Percentiles rank a stretch among this genome's conserved stretches.
These are phyloP conservation scores for Phanerochaete sordida DNA, from an alignment of 768 basidiomycete species.

Conservation along the genomic window DNA sequence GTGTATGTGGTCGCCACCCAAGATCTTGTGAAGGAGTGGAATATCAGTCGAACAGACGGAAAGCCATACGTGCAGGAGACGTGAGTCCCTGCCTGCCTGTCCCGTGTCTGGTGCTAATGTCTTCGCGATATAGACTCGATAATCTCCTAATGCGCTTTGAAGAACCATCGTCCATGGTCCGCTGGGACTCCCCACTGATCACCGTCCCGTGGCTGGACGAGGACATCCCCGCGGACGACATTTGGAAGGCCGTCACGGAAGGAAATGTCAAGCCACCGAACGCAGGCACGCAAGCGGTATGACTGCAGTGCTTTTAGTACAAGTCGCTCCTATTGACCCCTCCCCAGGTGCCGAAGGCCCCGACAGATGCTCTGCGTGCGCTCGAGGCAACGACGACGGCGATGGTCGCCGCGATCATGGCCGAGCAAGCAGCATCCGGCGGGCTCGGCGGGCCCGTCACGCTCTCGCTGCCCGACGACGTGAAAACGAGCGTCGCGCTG, in stretches of 20 bases:
- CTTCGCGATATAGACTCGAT: constrained; percentile 55
- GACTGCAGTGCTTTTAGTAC: constrained; percentile 13
- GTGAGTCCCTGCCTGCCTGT: constrained; percentile 34
- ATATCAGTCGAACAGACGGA: constrained; percentile 46
- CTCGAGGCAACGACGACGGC: constrained; percentile 76
- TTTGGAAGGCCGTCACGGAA: constrained; percentile 80
- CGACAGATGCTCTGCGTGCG: constrained; percentile 80
- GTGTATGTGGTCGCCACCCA: constrained; percentile 72
- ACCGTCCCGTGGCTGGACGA: constrained; percentile 76
- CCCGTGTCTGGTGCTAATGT: neutral
- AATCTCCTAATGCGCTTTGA: constrained; percentile 88
- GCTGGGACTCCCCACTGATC: constrained; percentile 97
- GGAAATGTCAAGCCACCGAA: constrained; percentile 86
- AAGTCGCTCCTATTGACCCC: neutral
- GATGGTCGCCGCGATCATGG: constrained; percentile 70
- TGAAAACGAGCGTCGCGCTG: constrained; percentile 51
- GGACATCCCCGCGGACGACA: constrained; percentile 57
- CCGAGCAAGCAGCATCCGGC: constrained; percentile 53
- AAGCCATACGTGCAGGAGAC: constrained; percentile 64
- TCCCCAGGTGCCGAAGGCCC: constrained; percentile 73
- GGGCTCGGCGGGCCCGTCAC: constrained; percentile 51
- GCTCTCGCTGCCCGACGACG: constrained; percentile 38
- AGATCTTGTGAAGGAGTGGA: constrained; percentile 78
- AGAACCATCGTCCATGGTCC: constrained; percentile 97
- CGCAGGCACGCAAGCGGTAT: constrained; percentile 73